Base-by-base conservation (phyloP, 305 asterid species). In the Fraxinus velutina region DNA sequence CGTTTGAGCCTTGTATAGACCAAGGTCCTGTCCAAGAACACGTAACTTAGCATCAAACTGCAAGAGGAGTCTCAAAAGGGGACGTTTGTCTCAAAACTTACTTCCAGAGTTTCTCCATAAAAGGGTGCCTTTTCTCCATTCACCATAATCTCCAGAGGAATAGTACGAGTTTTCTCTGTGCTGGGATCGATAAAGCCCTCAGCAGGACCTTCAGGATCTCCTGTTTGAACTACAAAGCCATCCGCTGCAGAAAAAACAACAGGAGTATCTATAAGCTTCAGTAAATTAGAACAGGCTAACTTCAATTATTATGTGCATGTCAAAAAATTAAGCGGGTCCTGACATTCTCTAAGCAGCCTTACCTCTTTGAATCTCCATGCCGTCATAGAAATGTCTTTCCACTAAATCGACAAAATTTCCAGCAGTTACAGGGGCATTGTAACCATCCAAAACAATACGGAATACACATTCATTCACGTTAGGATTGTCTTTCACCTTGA, bases 361-460 rank as follows among this genome's bases (percentile, higher is more conserved):
- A 87, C 99, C 98, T 94, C 99, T 92, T 88, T 96, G 99, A 79
- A 96, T 96, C 90, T 94, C 98, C 98, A 96, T 94, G 92, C 99
- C 98, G 4, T 96, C 99, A 30, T 94, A 96, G 91, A 96, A 96
- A 87, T 93, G 98, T 86, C 99, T 89, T 84, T 94, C 88, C 57
- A 94, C 98, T 87, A 96, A 86, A 91, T 94, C 99, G 29, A 94
- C 86, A 60, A 94, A 92, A 87, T 96, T 96, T 60, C 99, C 99
- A 44, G 99, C 91, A 75, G 99, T 91, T 77, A 96, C 97, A 3
- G 99, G 98, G 83, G 99, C 98, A 78, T 94, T 96, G 77, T 96
- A 96, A 68, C 99, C 99, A 84, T 96, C 99, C 87, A 96, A 86
- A 76, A 96, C 98, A 12, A 96, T 93, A 55, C 89, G 95, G 77